Evolutionary conservation across 352 stramenopile species (phyloP).

Genomic region (Plasmopara muralis): DNA sequence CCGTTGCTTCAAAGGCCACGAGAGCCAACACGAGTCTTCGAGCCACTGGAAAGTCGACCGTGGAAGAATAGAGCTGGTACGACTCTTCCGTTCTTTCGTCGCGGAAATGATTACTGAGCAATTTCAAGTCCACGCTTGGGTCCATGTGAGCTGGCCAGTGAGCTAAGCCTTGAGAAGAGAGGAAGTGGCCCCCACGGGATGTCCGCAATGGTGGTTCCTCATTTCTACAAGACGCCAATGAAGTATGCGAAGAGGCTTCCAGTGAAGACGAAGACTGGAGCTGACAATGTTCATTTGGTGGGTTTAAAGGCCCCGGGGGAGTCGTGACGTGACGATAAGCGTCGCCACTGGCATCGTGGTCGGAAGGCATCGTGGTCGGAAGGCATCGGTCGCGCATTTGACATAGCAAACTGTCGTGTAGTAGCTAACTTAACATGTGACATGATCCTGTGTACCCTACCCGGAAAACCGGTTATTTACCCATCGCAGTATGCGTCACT

Average conservation of each 20-base stretch:
- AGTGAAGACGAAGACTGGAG: conserved; percentile 13
- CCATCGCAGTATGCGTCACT: not conserved
- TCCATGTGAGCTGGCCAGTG: conserved; percentile 50
- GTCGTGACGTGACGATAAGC: conserved; percentile 12
- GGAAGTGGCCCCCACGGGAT: conserved; percentile 20
- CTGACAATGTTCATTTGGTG: not conserved
- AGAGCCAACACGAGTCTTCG: conserved; percentile 55
- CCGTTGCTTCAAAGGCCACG: conserved; percentile 44
- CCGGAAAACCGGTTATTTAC: conserved; percentile 1
- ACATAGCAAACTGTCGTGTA: not conserved
- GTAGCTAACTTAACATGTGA: not conserved
- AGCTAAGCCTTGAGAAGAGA: conserved; percentile 33
- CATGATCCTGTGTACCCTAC: not conserved
- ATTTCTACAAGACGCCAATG: conserved; percentile 8
- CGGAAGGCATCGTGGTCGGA: no score
- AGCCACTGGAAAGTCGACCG: conserved; percentile 49
- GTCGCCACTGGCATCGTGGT: not conserved
- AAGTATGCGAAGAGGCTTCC: conserved; percentile 17
- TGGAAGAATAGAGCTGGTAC: conserved; percentile 79
- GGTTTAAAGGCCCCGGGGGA: conserved; percentile 3
- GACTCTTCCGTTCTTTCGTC: conserved; percentile 66
- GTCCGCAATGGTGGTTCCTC: conserved; percentile 6
- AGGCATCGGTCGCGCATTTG: conserved; percentile 1
- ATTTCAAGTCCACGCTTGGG: conserved; percentile 42
- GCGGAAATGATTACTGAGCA: conserved; percentile 62